Evolutionary conservation across 495 filamentous ascomycete species (phyloP).

Genomic region (Neurospora sp.): DNA sequence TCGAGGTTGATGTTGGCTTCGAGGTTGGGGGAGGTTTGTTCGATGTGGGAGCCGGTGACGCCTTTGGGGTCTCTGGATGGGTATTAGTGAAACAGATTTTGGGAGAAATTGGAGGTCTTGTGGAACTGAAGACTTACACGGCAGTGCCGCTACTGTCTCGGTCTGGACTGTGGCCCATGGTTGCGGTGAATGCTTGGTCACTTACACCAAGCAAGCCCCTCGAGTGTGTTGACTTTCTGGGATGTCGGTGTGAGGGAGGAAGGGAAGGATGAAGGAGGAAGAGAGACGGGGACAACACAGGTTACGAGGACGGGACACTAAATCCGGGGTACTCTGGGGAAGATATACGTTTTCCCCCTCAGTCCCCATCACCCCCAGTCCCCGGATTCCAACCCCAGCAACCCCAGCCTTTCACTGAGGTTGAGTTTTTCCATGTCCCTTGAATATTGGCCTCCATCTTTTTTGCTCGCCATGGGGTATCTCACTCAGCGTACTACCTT

Average conservation of each 20-base stretch:
- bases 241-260: not conserved
- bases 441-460: not conserved
- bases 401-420: not conserved
- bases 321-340: not conserved
- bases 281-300: not conserved
- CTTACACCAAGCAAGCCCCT: not conserved
- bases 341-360: not conserved
- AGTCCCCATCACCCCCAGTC: not conserved
- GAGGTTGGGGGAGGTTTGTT: constrained; percentile 23
- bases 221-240: not conserved
- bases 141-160: not conserved
- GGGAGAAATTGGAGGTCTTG: not conserved
- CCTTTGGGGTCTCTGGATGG: constrained; percentile 18
- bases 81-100: not conserved
- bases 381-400: not conserved
- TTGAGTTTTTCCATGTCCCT: not conserved
- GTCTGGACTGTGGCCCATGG: not conserved
- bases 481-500: not conserved
- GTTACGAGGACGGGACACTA: not conserved
- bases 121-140: not conserved
- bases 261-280: not conserved
- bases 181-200: not conserved
- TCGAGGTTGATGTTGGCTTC: constrained; percentile 37
- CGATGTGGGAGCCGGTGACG: constrained; percentile 21
- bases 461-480: not conserved